These are phyloP conservation scores for Monosporascus sp. DNA, from an alignment of 2,329 filamentous ascomycete species.

Conservation along the genomic window DNA sequence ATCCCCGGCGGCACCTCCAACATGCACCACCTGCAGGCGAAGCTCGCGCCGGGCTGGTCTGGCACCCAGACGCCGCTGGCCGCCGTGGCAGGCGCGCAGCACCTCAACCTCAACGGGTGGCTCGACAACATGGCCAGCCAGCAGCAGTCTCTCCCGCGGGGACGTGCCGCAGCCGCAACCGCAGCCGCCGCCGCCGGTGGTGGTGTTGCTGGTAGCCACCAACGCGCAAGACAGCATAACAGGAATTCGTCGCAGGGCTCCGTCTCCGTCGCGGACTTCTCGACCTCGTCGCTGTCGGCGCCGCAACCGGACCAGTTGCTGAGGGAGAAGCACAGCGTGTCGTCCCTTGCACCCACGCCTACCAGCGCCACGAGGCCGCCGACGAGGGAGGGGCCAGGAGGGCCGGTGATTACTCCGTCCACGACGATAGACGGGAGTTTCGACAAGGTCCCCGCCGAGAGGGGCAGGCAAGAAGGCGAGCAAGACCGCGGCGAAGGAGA, in stretches of 20 bases:
- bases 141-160: conserved; percentile 4
- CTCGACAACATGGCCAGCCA: conserved; percentile 23
- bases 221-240: conserved; percentile 26
- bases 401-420: conserved; percentile 18
- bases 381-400: conserved; percentile 41
- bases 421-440: conserved; percentile 13
- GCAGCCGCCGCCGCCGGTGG: background rate
- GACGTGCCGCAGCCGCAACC: background rate
- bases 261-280: conserved; percentile 39
- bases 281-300: conserved; percentile 14
- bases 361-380: conserved; percentile 50
- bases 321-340: conserved; percentile 57
- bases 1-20: conserved; percentile 70
- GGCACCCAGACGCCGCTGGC: conserved; percentile 76
- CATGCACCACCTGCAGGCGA: conserved; percentile 77
- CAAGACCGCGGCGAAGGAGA: conserved; percentile 22
- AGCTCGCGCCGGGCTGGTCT: conserved; percentile 64
- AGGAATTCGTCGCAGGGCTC: conserved; percentile 43
- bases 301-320: conserved; percentile 39
- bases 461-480: conserved; percentile 26
- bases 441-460: background rate
- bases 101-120: conserved; percentile 50
- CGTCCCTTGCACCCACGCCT: conserved; percentile 53
- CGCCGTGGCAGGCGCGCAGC: conserved; percentile 68
- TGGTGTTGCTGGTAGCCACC: background rate